Evolutionary conservation across 441 rosid genomes (phyloP), one percentile per base, ranked within the genome.

Genomic region (Isatis lusitanica): DNA sequence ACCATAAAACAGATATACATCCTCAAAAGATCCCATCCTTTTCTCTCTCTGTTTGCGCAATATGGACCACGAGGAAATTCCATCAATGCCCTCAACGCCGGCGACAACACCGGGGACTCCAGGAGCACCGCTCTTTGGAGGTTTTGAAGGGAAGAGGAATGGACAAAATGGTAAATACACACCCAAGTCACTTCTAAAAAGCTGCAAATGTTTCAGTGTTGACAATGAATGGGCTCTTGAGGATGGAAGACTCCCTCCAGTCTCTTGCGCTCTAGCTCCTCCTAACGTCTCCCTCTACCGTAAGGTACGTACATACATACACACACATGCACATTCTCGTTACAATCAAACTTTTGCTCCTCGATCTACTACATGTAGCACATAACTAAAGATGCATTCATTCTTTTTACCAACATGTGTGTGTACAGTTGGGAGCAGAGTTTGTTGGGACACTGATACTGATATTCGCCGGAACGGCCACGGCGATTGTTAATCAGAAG

Each of bases 81-180:
- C 89, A 38, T 88, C 96, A 35, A 87, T 86, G 66, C 92, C 94
- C 66, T 87, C 94, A 53, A 88, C 93, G 7, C 97, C 96, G 61
- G 95, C 83, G 42, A 90, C 83, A 70, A 89, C 97, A 30, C 97
- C 97, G 56, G 97, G 87, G 9, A 89, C 94, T 48, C 95, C 92
- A 6, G 94, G 97, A 70, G 97, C 91, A 36, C 94, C 96, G n/a
- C 90, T 91, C 48, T 88, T 88, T 76, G 96, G 87, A 47, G 94
- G 89, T 31, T 80, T 85, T 12, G 85, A 69, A 75, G 84, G 83
- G 18, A 86, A 70, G 12, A 82, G 74, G 16, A 77, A 71, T 47
- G 68, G 48, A n/a, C 69, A 73, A 9, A 79, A 65, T 44, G 79
- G 78, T 13, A 81, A 76, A 75, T 73, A 67, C 74, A 73, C 61